phyloP scores from a whole-genome alignment of 2,329 filamentous ascomycete species.

The Golovinomyces cichoracearum region DNA sequence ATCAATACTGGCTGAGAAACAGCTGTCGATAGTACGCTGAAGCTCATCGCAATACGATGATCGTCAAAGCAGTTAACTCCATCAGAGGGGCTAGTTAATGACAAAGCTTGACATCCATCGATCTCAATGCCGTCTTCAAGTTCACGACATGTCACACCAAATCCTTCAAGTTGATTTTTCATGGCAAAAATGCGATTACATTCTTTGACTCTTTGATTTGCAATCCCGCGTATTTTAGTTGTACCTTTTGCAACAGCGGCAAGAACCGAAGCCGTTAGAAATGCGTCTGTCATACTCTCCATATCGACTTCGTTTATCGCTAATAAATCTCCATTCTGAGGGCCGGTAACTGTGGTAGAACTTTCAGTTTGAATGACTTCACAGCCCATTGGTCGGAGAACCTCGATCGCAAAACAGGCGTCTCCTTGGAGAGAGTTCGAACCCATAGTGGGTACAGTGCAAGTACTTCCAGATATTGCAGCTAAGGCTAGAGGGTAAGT shows the following conservation, averaged over 20 bases:
- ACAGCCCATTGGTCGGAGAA: conserved; percentile 83
- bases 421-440: conserved; percentile 80
- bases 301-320: conserved; percentile 71
- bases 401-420: conserved; percentile 74
- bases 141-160: conserved; percentile 63
- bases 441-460: conserved; percentile 89
- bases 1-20: conserved; percentile 49
- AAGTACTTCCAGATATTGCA: conserved; percentile 84
- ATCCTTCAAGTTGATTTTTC: conserved; percentile 83
- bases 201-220: conserved; percentile 93
- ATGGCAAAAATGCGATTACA: conserved; percentile 92
- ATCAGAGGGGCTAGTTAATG: conserved; percentile 28
- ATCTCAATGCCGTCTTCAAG: conserved; percentile 83
- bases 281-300: conserved; percentile 98
- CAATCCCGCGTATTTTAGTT: conserved; percentile 77
- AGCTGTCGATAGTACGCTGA: conserved; percentile 60
- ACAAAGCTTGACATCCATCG: conserved; percentile 23
- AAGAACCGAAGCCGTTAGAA: conserved; percentile 78
- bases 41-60: conserved; percentile 94
- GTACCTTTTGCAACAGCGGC: conserved; percentile 65
- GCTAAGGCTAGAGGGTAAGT: conserved; percentile 88
- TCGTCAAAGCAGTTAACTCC: conserved; percentile 88
- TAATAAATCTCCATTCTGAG: conserved; percentile 43
- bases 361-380: conserved; percentile 56
- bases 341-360: conserved; percentile 83